phyloP scores from a whole-genome alignment of 2,329 filamentous ascomycete genomes.

The Cercospora sp. region DNA sequence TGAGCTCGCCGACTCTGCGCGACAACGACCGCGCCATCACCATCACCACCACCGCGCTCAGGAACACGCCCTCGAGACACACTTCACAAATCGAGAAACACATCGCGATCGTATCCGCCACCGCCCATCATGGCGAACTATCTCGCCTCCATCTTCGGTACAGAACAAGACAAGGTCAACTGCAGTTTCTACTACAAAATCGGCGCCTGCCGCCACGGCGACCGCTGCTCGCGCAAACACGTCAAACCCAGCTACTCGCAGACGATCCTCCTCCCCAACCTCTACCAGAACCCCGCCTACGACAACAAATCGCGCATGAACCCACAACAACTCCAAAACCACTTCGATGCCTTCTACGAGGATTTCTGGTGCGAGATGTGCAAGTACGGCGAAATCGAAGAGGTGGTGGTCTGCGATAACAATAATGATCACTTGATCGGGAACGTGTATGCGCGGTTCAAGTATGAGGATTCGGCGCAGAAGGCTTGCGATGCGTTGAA shows the following conservation, averaged over 20 bases:
- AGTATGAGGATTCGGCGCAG: slow-evolving; percentile 97
- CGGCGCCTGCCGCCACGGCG: slow-evolving; percentile 95
- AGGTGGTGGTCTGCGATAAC: slow-evolving; percentile 98
- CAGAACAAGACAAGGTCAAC: slow-evolving; percentile 98
- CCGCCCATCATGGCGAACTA: slow-evolving; percentile 32
- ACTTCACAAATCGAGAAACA: neutral
- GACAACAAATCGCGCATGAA: slow-evolving; percentile 83
- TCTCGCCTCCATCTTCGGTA: slow-evolving; percentile 98
- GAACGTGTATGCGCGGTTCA: slow-evolving; percentile 99
- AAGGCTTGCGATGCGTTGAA: slow-evolving; percentile 92
- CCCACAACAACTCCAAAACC: slow-evolving; percentile 91
- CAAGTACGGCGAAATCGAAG: slow-evolving; percentile 96
- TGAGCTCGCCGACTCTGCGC: neutral
- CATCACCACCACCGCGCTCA: slow-evolving; percentile 1
- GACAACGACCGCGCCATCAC: neutral
- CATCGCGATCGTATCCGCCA: slow-evolving; percentile 8
- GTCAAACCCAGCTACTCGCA: slow-evolving; percentile 98
- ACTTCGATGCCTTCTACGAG: slow-evolving; percentile 99
- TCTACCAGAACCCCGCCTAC: slow-evolving; percentile 98
- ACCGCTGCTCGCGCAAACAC: slow-evolving; percentile 97
- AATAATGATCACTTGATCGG: slow-evolving; percentile 99
- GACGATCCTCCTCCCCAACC: slow-evolving; percentile 95
- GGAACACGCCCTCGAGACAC: neutral
- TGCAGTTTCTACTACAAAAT: slow-evolving; percentile 99
- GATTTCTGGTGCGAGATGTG: slow-evolving; percentile 99